Evolutionary conservation across 148 eudicot species (phyloP).

Genomic region (Camellia lanceoleosa): DNA sequence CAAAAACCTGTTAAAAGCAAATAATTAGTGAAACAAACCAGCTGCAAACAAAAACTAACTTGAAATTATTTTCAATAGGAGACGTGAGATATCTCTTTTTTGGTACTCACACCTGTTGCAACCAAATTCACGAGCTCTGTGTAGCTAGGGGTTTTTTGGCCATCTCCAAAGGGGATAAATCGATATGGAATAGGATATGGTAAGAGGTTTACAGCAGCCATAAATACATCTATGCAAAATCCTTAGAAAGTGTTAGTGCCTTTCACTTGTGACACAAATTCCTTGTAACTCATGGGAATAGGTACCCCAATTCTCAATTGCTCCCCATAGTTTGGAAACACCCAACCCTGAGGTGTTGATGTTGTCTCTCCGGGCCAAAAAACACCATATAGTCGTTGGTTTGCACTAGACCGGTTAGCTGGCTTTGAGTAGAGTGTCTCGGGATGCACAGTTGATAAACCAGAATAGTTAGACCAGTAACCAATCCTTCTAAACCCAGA

Average conservation of each 20-base stretch:
- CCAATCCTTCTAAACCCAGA: conserved; percentile 68
- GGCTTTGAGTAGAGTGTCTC: conserved; percentile 62
- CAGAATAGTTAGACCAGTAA: conserved; percentile 87
- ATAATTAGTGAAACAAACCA: neutral
- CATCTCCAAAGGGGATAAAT: conserved; percentile 78
- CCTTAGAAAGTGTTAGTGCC: conserved; percentile 63
- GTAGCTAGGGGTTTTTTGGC: conserved; percentile 71
- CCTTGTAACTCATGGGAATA: conserved; percentile 58
- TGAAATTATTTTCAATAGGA: neutral
- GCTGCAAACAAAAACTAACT: neutral
- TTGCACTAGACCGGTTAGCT: conserved; percentile 55
- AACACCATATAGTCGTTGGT: conserved; percentile 50
- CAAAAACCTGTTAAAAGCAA: conserved; percentile 49
- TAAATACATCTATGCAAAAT: conserved; percentile 85
- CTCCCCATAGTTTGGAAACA: conserved; percentile 80
- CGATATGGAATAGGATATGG: conserved; percentile 84
- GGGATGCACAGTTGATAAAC: conserved; percentile 63
- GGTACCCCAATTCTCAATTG: conserved; percentile 79
- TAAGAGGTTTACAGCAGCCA: conserved; percentile 75
- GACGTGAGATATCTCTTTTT: neutral
- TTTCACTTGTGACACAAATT: conserved; percentile 64
- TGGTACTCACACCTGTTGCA: conserved; percentile 63
- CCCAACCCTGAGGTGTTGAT: conserved; percentile 88
- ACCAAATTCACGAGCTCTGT: conserved; percentile 60
- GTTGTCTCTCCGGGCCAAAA: conserved; percentile 86